These are phyloP conservation scores for Paraphaeosphaeria minitans DNA, from an alignment of 2,329 filamentous ascomycete species.

Conservation along the genomic window DNA sequence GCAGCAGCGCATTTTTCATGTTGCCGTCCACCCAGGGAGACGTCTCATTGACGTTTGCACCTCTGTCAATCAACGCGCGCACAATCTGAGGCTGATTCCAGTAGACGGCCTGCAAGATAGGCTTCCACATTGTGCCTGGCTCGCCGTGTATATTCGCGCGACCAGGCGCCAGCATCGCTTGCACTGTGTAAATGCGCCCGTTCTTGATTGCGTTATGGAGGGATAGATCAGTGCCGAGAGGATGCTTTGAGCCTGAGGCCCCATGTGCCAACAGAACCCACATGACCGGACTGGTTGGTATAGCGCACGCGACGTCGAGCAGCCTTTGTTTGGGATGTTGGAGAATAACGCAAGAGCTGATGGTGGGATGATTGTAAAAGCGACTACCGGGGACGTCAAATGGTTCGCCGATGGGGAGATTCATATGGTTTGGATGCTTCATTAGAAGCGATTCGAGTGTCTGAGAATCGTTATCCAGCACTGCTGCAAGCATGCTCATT, in stretches of 20 bases:
- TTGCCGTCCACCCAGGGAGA: conserved; percentile 16
- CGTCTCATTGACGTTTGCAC: conserved; percentile 33
- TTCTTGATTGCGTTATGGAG: conserved; percentile 46
- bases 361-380: conserved; percentile 34
- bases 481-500: conserved; percentile 36
- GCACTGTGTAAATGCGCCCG: conserved; percentile 34
- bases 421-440: conserved; percentile 31
- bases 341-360: conserved; percentile 33
- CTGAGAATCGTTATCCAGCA: conserved; percentile 30
- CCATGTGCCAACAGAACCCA: conserved; percentile 36
- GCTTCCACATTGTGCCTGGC: conserved; percentile 32
- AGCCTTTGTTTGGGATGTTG: conserved; percentile 40
- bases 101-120: conserved; percentile 38
- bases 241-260: conserved; percentile 38
- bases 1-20: conserved; percentile 30
- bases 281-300: conserved; percentile 32
- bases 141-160: conserved; percentile 36
- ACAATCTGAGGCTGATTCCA: conserved; percentile 40
- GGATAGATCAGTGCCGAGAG: conserved; percentile 39
- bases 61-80: conserved; percentile 34
- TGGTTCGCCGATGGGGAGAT: conserved; percentile 36
- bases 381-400: conserved; percentile 29
- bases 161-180: conserved; percentile 28
- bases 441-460: conserved; percentile 35
- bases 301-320: conserved; percentile 39